A percentile compares a stretch with the other conserved stretches of the same genome.
Conservation (phyloP, 495 filamentous ascomycete species). For the Neurospora africana region DNA sequence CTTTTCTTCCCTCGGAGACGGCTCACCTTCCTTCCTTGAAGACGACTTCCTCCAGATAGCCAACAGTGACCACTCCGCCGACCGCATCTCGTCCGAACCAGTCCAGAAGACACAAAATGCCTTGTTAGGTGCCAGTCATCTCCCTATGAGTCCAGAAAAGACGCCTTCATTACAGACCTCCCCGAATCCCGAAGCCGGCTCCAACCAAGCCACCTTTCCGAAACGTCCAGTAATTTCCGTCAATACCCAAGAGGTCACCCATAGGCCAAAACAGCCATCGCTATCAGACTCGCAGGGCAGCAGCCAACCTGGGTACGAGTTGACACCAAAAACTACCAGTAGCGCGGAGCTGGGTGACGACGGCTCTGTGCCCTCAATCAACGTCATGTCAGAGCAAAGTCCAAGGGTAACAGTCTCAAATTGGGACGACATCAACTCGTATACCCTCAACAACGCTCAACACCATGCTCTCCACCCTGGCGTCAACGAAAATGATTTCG, state of each 20-base stretch:
- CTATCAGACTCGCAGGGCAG: constrained; percentile 17
- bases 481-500: constrained; percentile 1
- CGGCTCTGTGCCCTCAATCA: constrained; percentile 24
- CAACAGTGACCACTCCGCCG: constrained; percentile 1
- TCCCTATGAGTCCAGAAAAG: constrained; percentile 26
- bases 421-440: constrained; percentile 27
- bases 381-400: constrained; percentile 32
- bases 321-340: constrained; percentile 39
- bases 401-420: constrained; percentile 39
- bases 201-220: constrained; percentile 9
- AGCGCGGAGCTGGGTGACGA: constrained; percentile 40
- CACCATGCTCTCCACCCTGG: not conserved
- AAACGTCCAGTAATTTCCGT: constrained; percentile 5
- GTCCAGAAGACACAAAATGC: constrained; percentile 3
- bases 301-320: constrained; percentile 22
- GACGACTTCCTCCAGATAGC: constrained; percentile 8
- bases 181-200: constrained; percentile 13
- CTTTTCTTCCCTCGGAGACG: constrained; percentile 22
- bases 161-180: constrained; percentile 22
- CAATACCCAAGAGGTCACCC: constrained; percentile 14
- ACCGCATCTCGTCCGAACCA: constrained; percentile 4
- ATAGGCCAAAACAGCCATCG: constrained; percentile 15
- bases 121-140: constrained; percentile 7
- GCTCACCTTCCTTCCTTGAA: constrained; percentile 27
- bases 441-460: constrained; percentile 18